These are phyloP conservation scores for Leccinum variicolor DNA, from an alignment of 768 basidiomycete genomes.

Conservation along the genomic window DNA sequence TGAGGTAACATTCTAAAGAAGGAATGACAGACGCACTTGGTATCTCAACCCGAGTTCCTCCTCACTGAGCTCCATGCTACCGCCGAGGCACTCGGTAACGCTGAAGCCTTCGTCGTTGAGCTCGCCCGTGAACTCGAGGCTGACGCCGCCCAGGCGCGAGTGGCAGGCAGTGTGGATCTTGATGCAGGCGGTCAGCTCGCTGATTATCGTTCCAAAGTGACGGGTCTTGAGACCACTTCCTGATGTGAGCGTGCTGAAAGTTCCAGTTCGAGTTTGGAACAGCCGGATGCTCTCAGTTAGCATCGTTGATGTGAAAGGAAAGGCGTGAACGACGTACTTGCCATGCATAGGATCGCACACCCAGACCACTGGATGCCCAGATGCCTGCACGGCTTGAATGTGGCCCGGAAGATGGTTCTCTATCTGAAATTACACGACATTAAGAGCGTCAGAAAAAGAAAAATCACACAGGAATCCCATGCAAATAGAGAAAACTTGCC, in stretches of 20 bases:
- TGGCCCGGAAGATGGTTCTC: slow-evolving; percentile 72
- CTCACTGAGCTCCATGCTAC: slow-evolving; percentile 91
- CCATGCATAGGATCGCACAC: slow-evolving; percentile 99
- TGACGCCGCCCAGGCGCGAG: slow-evolving; percentile 81
- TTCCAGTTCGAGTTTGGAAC: neutral
- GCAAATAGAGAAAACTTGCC: slow-evolving; percentile 35
- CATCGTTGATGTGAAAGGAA: neutral
- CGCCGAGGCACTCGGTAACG: slow-evolving; percentile 96
- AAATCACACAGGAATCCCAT: neutral
- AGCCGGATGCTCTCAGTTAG: neutral
- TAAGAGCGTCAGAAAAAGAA: neutral
- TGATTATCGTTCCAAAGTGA: slow-evolving; percentile 84
- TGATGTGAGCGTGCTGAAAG: slow-evolving; percentile 74
- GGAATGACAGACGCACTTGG: slow-evolving; percentile 47
- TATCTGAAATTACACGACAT: slow-evolving; percentile 46
- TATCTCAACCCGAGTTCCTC: slow-evolving; percentile 89
- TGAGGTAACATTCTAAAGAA: neutral
- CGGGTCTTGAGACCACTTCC: slow-evolving; percentile 83
- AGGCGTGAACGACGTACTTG: slow-evolving; percentile 57
- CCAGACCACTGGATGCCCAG: slow-evolving; percentile 89
- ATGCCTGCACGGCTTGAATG: slow-evolving; percentile 73
- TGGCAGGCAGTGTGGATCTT: slow-evolving; percentile 69
- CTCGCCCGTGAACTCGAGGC: slow-evolving; percentile 91
- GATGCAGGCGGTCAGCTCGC: slow-evolving; percentile 80
- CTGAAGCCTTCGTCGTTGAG: slow-evolving; percentile 87